phyloP scores from a whole-genome alignment of 2,329 filamentous ascomycete genomes.

The Curvularia spicifera region DNA sequence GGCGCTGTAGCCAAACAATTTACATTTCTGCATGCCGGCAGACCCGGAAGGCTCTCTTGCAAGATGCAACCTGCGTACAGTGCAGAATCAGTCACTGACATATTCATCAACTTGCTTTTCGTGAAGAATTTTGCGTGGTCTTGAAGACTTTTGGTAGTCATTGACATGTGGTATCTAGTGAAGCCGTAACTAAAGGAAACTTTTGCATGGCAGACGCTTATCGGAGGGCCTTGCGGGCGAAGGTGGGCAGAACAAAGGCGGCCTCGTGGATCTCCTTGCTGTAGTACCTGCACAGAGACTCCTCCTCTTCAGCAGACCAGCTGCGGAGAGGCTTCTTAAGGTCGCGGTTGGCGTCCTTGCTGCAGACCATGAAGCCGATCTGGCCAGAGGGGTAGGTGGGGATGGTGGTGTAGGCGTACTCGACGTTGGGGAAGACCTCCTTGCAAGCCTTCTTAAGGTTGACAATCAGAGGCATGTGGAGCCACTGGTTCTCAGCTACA shows the following conservation, averaged over 20 bases:
- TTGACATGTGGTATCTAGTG: slow-evolving; percentile 44
- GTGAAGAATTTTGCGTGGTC: slow-evolving; percentile 14
- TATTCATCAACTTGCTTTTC: not conserved
- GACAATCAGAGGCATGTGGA: slow-evolving; percentile 91
- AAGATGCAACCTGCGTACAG: not conserved
- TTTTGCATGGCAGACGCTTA: slow-evolving; percentile 31
- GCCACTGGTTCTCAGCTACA: slow-evolving; percentile 97
- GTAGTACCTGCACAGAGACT: slow-evolving; percentile 94
- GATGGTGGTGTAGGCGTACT: slow-evolving; percentile 99
- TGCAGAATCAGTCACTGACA: not conserved
- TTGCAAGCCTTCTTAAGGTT: slow-evolving; percentile 96
- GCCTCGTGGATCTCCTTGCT: slow-evolving; percentile 96
- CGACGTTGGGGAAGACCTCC: slow-evolving; percentile 94
- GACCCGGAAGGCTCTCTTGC: not conserved
- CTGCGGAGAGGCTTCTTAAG: slow-evolving; percentile 82
- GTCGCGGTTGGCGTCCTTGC: slow-evolving; percentile 86
- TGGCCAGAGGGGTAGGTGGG: slow-evolving; percentile 98
- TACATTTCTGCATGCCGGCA: not conserved
- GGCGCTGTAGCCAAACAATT: slow-evolving; percentile 2
- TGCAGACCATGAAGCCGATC: slow-evolving; percentile 99
- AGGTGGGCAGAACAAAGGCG: slow-evolving; percentile 90
- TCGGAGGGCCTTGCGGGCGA: slow-evolving; percentile 76
- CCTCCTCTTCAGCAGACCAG: slow-evolving; percentile 88
- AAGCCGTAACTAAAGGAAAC: slow-evolving; percentile 27
- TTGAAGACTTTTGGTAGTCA: slow-evolving; percentile 33